Percentiles rank a stretch among this genome's conserved stretches.
phyloP scores from a whole-genome alignment of 179 eudicot species.

The Drosera spatulata region DNA sequence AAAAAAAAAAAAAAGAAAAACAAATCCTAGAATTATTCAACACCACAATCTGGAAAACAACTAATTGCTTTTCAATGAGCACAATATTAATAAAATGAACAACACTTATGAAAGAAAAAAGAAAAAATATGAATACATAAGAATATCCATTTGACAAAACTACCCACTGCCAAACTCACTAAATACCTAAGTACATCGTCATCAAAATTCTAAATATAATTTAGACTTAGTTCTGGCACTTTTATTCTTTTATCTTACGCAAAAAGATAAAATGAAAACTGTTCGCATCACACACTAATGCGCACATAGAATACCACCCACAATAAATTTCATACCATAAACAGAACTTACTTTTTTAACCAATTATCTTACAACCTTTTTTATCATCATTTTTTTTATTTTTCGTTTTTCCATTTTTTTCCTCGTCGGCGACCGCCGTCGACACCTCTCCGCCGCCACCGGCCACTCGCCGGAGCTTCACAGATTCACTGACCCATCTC shows the following conservation, averaged over 20 bases:
- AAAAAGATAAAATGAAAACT: neutral
- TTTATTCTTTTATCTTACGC: neutral
- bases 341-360: slow-evolving; percentile 38
- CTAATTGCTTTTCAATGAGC: too few species aligned
- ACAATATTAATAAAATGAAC: too few species aligned
- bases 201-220: neutral
- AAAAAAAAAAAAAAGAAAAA: too few species aligned
- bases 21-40: too few species aligned
- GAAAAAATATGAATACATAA: too few species aligned
- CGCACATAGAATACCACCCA: slow-evolving; percentile 28
- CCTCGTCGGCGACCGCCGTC: slow-evolving; percentile 16
- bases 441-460: slow-evolving; percentile 13
- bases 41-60: too few species aligned
- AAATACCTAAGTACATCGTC: too few species aligned
- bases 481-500: neutral
- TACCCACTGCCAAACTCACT: slow-evolving; percentile 1
- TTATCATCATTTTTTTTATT: slow-evolving; percentile 22
- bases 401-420: slow-evolving; percentile 25
- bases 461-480: neutral
- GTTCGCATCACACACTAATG: slow-evolving; percentile 44
- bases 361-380: slow-evolving; percentile 25
- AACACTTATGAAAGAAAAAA: too few species aligned
- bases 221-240: neutral
- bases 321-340: slow-evolving; percentile 43
- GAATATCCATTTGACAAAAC: neutral